These are phyloP conservation scores for Leccinum holopus DNA, from an alignment of 1,284 basidiomycete genomes.

Conservation along the genomic window DNA sequence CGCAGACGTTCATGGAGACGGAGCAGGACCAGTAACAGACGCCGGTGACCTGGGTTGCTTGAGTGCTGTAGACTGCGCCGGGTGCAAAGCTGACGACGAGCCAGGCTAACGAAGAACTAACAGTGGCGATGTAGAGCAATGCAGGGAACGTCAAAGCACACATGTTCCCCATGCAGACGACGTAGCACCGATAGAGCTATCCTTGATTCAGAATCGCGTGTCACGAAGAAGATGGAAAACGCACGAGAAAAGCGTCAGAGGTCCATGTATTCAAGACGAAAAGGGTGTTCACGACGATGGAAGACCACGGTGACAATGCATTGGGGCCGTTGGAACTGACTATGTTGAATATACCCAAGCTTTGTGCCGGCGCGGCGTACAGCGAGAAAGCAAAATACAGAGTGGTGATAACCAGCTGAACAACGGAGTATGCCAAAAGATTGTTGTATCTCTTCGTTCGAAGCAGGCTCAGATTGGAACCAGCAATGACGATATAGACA, in stretches of 20 bases:
- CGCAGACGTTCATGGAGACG: slow-evolving; percentile 15
- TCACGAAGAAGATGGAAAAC: neutral
- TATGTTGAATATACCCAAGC: slow-evolving; percentile 17
- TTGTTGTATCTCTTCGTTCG: slow-evolving; percentile 18
- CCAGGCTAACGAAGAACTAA: slow-evolving; percentile 21
- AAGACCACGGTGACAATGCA: slow-evolving; percentile 20
- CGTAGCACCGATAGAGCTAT: slow-evolving; percentile 29
- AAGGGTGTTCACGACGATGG: slow-evolving; percentile 8
- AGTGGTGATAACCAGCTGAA: slow-evolving; percentile 22
- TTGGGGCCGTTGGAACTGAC: slow-evolving; percentile 3
- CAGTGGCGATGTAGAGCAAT: slow-evolving; percentile 19
- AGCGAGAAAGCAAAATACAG: slow-evolving; percentile 21
- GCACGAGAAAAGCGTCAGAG: slow-evolving; percentile 27
- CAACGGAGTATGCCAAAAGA: slow-evolving; percentile 14
- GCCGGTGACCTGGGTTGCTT: slow-evolving; percentile 16
- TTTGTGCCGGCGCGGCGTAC: slow-evolving; percentile 16
- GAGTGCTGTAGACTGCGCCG: slow-evolving; percentile 12
- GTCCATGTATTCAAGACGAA: slow-evolving; percentile 28
- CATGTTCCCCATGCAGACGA: slow-evolving; percentile 19
- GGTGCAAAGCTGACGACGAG: slow-evolving; percentile 13
- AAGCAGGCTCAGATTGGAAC: slow-evolving; percentile 20
- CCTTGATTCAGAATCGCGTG: neutral
- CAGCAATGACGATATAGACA: slow-evolving; percentile 19
- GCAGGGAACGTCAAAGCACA: neutral
- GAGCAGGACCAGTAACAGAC: slow-evolving; percentile 20